Base-by-base conservation (phyloP, 306 rosid species). In the Hippophae tibetana region DNA sequence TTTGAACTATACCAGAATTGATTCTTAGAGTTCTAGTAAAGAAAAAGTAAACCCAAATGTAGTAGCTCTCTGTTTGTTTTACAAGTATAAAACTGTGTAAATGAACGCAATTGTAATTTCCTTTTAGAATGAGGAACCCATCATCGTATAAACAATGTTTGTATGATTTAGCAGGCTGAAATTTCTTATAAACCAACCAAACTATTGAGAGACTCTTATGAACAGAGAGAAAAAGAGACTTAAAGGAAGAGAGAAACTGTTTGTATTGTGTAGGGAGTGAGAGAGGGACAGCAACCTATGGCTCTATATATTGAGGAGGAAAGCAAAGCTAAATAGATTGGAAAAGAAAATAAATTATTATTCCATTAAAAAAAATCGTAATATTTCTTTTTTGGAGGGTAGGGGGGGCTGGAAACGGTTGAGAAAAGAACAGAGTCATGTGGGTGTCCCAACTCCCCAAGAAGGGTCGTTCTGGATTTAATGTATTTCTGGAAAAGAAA, bases 391-490 rank as follows among this genome's bases (percentile, higher is more conserved):
- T 79, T 71, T 75, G 53, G 78, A 73, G 63, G 23, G 23, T 18
- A 18, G 23, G 1, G 23, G 23, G 23, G 73, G 73, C 62, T 60
- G 61, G 42, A 78, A 76, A 73, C 77, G 72, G 72, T 67, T 58
- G 70, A 52, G 72, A 70, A 73, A 66, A 74, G 82, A 82, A 77
- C 84, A 81, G 81, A 54, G 69, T 50, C 95, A 87, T 82, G 97
- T 87, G 95, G 69, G 63, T 25, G 66, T 72, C 61, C 67, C 72
- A 60, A 64, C 60, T 47, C 69, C 42, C 72, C 78, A 57, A 72
- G 68, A 57, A 49, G 62, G 76, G 95, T 87, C 90, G 90, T 87
- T 77, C 94, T 56, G 81, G 75, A 65, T 71, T 81, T 71, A 77
- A 79, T 72, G 75, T 63, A 26, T 31, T 59, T 54, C 62, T 56